phyloP scores from a whole-genome alignment of 1,139 yeast species.

The Hansenula anomala region DNA sequence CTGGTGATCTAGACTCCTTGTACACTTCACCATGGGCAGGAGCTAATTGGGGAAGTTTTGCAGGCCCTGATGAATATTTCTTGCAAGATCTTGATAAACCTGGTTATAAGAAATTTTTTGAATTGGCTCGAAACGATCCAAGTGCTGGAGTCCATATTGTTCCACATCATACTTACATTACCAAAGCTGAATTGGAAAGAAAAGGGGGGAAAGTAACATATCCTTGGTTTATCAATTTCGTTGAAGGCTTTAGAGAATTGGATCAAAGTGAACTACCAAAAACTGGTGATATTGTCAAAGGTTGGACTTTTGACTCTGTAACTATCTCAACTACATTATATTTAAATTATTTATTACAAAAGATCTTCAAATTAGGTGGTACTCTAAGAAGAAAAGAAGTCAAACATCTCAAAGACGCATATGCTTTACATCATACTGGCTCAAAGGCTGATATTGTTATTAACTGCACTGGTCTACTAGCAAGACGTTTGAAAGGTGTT shows the following conservation, averaged over 20 bases:
- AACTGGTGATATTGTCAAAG: slow-evolving; percentile 21
- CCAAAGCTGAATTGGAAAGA: slow-evolving; percentile 24
- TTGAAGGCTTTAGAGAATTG: slow-evolving; percentile 38
- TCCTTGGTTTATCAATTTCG: slow-evolving; percentile 33
- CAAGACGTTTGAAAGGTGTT: slow-evolving; percentile 38
- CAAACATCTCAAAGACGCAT: slow-evolving; percentile 13
- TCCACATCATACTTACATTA: slow-evolving; percentile 45
- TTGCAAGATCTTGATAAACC: slow-evolving; percentile 38
- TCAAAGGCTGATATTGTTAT: slow-evolving; percentile 31
- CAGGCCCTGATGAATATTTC: slow-evolving; percentile 32
- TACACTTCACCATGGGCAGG: slow-evolving; percentile 73
- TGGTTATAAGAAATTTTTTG: slow-evolving; percentile 40
- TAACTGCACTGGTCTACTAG: slow-evolving; percentile 23
- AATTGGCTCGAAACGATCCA: slow-evolving; percentile 37
- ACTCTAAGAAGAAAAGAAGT: slow-evolving; percentile 19
- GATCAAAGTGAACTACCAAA: slow-evolving; percentile 23
- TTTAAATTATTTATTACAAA: slow-evolving; percentile 15
- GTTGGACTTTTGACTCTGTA: slow-evolving; percentile 19
- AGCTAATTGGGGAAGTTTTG: slow-evolving; percentile 66
- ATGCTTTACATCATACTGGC: slow-evolving; percentile 7
- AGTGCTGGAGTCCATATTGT: slow-evolving; percentile 45
- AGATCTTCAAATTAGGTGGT: slow-evolving; percentile 19
- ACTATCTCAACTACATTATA: slow-evolving; percentile 22
- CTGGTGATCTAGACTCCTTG: slow-evolving; percentile 41
- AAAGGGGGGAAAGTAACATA: background rate